Evolutionary conservation across 805 yeast genomes (phyloP).

Genomic region (Grigorovia jiainica): DNA sequence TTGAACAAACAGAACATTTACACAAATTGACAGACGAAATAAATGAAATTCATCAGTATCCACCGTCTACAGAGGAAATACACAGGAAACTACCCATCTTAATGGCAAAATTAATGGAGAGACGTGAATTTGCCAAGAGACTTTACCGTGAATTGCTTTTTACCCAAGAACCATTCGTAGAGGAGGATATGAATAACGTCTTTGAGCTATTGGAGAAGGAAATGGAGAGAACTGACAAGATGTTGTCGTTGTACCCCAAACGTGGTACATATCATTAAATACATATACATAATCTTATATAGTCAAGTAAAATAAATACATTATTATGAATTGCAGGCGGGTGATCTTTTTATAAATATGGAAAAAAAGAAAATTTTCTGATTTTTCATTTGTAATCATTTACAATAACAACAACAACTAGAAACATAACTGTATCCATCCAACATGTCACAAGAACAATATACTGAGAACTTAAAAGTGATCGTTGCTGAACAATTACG

Average conservation of each 20-base stretch:
- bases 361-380: too few species aligned
- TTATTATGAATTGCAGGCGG: not conserved
- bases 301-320: too few species aligned
- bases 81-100: constrained; percentile 7
- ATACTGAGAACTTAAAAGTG: constrained; percentile 33
- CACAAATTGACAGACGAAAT: constrained; percentile 12
- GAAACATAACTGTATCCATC: not conserved
- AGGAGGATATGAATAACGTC: constrained; percentile 10
- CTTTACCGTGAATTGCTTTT: constrained; percentile 7
- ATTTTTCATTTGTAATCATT: not conserved
- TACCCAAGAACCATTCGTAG: not conserved
- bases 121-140: constrained; percentile 16
- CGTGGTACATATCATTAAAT: constrained; percentile 11
- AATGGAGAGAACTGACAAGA: constrained; percentile 10
- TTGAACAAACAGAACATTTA: constrained; percentile 7
- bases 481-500: constrained; percentile 34
- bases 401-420: not conserved
- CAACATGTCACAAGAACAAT: constrained; percentile 23
- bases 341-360: too few species aligned
- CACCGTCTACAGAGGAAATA: constrained; percentile 1
- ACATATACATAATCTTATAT: not conserved
- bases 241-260: constrained; percentile 11
- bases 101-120: constrained; percentile 10
- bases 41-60: constrained; percentile 1
- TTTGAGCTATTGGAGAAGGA: constrained; percentile 11